A percentile compares a stretch with the other conserved stretches of the same genome.
Evolutionary conservation across 176 grass and related monocot species (phyloP).

Genomic region (Chloris gayana): DNA sequence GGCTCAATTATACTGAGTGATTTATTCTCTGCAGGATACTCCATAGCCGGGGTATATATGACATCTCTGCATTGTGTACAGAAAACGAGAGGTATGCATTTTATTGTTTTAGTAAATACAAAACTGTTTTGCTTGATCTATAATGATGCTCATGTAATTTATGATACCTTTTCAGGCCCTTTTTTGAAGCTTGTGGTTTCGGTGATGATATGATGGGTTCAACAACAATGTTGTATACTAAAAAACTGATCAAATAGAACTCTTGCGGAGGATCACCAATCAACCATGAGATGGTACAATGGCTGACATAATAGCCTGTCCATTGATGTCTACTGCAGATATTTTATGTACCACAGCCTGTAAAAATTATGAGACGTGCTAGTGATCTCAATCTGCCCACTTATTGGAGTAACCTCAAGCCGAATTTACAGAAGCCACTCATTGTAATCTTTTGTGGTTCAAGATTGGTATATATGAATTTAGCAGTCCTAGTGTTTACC

Average conservation of each 20-base stretch:
- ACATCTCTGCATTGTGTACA: slow-evolving; percentile 85
- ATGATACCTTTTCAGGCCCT: slow-evolving; percentile 53
- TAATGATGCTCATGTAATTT: not conserved
- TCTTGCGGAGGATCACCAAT: not conserved
- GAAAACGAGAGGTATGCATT: slow-evolving; percentile 75
- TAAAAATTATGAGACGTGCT: not conserved
- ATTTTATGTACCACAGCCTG: slow-evolving; percentile 4
- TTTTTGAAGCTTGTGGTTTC: slow-evolving; percentile 86
- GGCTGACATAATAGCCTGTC: not conserved
- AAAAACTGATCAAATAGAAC: slow-evolving; percentile 35
- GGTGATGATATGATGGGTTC: slow-evolving; percentile 75
- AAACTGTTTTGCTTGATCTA: slow-evolving; percentile 11
- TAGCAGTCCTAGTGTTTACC: not conserved
- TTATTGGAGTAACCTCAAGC: not conserved
- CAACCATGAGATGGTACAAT: not conserved
- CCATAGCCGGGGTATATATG: slow-evolving; percentile 81
- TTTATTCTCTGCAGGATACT: slow-evolving; percentile 59
- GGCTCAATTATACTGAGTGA: not conserved
- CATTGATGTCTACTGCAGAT: slow-evolving; percentile 4
- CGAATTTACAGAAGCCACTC: not conserved
- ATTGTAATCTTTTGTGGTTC: not conserved
- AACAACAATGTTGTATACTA: slow-evolving; percentile 96
- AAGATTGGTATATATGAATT: not conserved
- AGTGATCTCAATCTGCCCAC: slow-evolving; percentile 2
- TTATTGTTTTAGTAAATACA: not conserved